A percentile compares a stretch with the other conserved stretches of the same genome.
phyloP scores from a whole-genome alignment of 2,329 filamentous ascomycete genomes.

The Xylaria sp. region DNA sequence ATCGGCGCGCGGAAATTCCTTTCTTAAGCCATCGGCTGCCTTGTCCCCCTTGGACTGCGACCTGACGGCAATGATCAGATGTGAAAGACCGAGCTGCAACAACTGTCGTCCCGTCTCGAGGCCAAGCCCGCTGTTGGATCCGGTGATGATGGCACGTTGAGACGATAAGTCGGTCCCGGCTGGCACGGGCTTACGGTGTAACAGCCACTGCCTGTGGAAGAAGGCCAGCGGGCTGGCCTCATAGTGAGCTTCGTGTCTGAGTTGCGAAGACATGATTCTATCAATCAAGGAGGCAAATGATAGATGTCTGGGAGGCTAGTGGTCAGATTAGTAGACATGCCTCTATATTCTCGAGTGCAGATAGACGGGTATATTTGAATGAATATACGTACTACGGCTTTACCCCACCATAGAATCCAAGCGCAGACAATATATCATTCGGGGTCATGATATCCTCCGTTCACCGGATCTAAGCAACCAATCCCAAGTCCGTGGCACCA shows the following conservation, averaged over 20 bases:
- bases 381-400: background rate
- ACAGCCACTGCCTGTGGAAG: constrained; percentile 47
- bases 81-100: constrained; percentile 50
- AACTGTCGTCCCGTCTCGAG: constrained; percentile 56
- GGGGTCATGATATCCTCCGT: background rate
- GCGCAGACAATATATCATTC: background rate
- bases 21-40: constrained; percentile 50
- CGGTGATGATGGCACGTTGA: constrained; percentile 57
- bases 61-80: constrained; percentile 57
- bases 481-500: background rate
- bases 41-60: constrained; percentile 52
- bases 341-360: background rate
- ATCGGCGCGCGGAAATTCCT: constrained; percentile 44
- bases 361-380: background rate
- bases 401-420: background rate
- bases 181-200: constrained; percentile 37
- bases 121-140: constrained; percentile 58
- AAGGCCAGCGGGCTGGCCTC: constrained; percentile 55
- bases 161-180: constrained; percentile 44
- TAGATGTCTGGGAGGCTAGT: background rate
- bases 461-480: background rate
- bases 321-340: background rate
- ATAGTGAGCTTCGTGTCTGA: constrained; percentile 45
- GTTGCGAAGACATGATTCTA: constrained; percentile 52
- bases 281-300: background rate